Evolutionary conservation across 2,329 filamentous ascomycete genomes (phyloP).

Genomic region (Arthrobotrys sphaeroides): DNA sequence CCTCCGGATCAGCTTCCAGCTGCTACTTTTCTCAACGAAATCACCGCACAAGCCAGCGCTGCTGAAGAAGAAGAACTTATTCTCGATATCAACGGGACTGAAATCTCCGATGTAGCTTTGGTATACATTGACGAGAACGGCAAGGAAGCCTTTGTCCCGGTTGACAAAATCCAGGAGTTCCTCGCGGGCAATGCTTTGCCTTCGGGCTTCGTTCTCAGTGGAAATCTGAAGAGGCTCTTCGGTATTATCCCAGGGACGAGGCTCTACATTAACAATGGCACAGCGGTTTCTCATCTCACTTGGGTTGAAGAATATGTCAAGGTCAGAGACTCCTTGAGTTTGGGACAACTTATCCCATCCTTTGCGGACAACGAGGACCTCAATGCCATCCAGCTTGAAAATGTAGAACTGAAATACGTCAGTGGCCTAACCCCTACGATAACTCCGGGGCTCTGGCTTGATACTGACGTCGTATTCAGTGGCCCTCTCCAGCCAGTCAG

Average conservation of each 20-base stretch:
- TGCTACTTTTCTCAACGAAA: conserved; percentile 3
- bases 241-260: conserved; percentile 5
- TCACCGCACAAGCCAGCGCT: conserved; percentile 2
- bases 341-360: conserved; percentile 8
- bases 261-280: conserved; percentile 7
- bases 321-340: neutral
- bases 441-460: conserved; percentile 6
- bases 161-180: neutral
- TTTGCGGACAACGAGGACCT: conserved; percentile 3
- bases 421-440: neutral
- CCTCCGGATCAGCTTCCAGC: conserved; percentile 12
- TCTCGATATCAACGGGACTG: neutral
- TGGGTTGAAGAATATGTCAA: conserved; percentile 21
- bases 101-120: neutral
- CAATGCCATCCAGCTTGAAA: conserved; percentile 17
- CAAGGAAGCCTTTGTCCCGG: neutral
- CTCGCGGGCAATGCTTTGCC: neutral
- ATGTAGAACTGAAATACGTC: neutral
- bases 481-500: conserved; percentile 13
- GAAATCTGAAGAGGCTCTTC: conserved; percentile 2
- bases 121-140: neutral
- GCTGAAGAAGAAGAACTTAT: neutral
- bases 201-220: conserved; percentile 5
- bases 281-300: conserved; percentile 4
- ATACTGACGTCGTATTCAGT: conserved; percentile 14